Evolutionary conservation across 257 asterid genomes (phyloP).

Genomic region (Solanum stenotomum): DNA sequence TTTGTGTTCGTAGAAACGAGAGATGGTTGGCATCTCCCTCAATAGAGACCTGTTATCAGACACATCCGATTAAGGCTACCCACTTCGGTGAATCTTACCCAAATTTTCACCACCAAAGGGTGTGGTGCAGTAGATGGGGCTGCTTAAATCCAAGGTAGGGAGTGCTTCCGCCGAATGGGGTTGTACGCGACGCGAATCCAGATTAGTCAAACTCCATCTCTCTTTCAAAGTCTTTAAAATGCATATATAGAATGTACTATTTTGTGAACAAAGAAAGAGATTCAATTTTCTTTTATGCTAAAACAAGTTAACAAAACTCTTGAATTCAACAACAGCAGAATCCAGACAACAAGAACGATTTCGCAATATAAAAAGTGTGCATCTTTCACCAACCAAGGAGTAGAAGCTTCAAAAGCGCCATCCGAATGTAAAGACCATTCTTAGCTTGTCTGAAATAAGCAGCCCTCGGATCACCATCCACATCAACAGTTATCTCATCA

Average conservation of each 20-base stretch:
- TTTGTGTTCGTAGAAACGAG: background rate
- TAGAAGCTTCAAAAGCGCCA: slow-evolving; percentile 83
- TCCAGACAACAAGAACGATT: background rate
- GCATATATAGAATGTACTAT: background rate
- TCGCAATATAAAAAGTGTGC: background rate
- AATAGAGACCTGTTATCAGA: background rate
- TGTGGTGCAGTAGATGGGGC: background rate
- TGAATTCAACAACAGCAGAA: background rate
- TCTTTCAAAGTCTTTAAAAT: too few relatives aligned
- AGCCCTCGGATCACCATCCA: slow-evolving; percentile 74
- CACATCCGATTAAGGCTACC: background rate
- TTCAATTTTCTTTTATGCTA: background rate
- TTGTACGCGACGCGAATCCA: fast-evolving
- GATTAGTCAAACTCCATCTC: background rate
- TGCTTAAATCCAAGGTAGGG: background rate
- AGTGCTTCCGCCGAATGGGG: background rate
- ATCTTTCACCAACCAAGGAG: slow-evolving; percentile 69
- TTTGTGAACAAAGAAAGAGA: background rate
- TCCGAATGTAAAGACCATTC: slow-evolving; percentile 72
- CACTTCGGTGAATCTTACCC: background rate
- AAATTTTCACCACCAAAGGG: background rate
- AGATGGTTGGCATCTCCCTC: background rate
- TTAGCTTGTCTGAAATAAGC: slow-evolving; percentile 85
- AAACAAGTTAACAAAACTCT: background rate
- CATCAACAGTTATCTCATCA: slow-evolving; percentile 84